Percentiles rank a stretch among this genome's conserved stretches.
phyloP scores from a whole-genome alignment of 768 basidiomycete genomes.

The Xerocomellus amylosporus region DNA sequence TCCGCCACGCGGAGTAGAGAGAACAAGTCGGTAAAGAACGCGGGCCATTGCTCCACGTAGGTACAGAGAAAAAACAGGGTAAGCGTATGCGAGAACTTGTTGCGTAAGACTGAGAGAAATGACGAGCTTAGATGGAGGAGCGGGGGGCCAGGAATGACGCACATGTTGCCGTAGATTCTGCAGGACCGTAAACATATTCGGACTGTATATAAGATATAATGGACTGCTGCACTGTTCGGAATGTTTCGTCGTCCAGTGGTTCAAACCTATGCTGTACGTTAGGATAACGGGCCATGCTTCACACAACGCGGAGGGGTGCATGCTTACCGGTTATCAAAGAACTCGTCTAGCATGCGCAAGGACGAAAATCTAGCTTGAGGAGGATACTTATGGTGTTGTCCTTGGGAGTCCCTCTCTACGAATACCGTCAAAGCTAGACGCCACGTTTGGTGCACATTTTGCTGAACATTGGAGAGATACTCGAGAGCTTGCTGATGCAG shows the following conservation, averaged over 20 bases:
- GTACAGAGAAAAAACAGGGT: constrained; percentile 86
- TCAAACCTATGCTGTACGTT: constrained; percentile 46
- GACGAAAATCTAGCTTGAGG: constrained; percentile 77
- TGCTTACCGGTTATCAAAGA: constrained; percentile 77
- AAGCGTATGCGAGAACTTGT: constrained; percentile 91
- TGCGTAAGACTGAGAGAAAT: constrained; percentile 68
- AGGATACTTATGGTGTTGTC: constrained; percentile 59
- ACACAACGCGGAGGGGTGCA: background rate
- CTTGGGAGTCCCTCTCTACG: constrained; percentile 56
- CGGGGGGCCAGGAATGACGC: constrained; percentile 35
- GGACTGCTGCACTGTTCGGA: constrained; percentile 70
- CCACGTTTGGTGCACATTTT: constrained; percentile 76
- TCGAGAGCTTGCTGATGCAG: constrained; percentile 86
- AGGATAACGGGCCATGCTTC: constrained; percentile 4
- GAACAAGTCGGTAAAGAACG: constrained; percentile 79
- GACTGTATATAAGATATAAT: constrained; percentile 80
- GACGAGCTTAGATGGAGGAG: constrained; percentile 3
- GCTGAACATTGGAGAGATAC: constrained; percentile 75
- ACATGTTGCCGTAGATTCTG: constrained; percentile 83
- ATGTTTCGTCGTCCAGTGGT: constrained; percentile 65
- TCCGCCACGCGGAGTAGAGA: constrained; percentile 64
- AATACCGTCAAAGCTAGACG: constrained; percentile 75
- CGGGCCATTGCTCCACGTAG: constrained; percentile 82
- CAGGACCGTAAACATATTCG: constrained; percentile 83
- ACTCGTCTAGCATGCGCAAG: constrained; percentile 76